Percentiles rank a stretch among this genome's conserved stretches.
phyloP scores from a whole-genome alignment of 805 yeast genomes.

The Lipomyces spencermartinsiae region DNA sequence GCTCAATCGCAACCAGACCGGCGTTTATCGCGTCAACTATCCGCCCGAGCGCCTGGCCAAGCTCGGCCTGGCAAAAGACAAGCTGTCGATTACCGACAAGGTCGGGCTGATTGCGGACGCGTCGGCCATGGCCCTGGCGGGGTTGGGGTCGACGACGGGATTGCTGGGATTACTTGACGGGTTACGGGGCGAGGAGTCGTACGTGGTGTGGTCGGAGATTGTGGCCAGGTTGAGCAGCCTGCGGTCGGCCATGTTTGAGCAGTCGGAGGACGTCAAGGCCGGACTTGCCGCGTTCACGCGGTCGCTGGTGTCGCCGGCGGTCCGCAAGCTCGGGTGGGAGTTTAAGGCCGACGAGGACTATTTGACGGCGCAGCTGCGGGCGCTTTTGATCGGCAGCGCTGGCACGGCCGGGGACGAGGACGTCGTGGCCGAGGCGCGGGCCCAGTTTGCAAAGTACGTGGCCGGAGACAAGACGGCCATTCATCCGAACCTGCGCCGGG shows the following conservation, averaged over 20 bases:
- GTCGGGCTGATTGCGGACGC: slow-evolving; percentile 84
- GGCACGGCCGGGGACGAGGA: slow-evolving; percentile 57
- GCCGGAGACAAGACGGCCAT: slow-evolving; percentile 56
- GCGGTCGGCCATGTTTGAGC: slow-evolving; percentile 48
- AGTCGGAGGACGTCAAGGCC: slow-evolving; percentile 49
- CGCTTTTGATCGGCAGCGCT: slow-evolving; percentile 65
- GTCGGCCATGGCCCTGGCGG: slow-evolving; percentile 71
- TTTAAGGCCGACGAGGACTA: slow-evolving; percentile 60
- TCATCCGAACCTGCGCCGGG: slow-evolving; percentile 56
- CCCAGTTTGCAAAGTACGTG: slow-evolving; percentile 47
- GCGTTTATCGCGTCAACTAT: slow-evolving; percentile 77
- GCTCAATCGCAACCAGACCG: slow-evolving; percentile 74
- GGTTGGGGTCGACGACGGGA: slow-evolving; percentile 66
- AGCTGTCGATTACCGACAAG: slow-evolving; percentile 75
- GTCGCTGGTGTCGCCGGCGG: slow-evolving; percentile 59
- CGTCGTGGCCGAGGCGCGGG: slow-evolving; percentile 55
- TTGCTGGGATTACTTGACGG: slow-evolving; percentile 64
- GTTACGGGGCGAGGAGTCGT: slow-evolving; percentile 56
- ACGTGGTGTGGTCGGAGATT: slow-evolving; percentile 67
- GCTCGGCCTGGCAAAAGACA: slow-evolving; percentile 56
- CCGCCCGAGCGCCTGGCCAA: slow-evolving; percentile 71
- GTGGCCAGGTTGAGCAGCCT: slow-evolving; percentile 49
- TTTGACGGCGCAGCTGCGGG: slow-evolving; percentile 67
- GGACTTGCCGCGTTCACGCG: slow-evolving; percentile 60
- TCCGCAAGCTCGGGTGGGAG: slow-evolving; percentile 65